These are phyloP conservation scores for Eucalyptus regnans DNA, from an alignment of 345 rosid species.

Conservation along the genomic window DNA sequence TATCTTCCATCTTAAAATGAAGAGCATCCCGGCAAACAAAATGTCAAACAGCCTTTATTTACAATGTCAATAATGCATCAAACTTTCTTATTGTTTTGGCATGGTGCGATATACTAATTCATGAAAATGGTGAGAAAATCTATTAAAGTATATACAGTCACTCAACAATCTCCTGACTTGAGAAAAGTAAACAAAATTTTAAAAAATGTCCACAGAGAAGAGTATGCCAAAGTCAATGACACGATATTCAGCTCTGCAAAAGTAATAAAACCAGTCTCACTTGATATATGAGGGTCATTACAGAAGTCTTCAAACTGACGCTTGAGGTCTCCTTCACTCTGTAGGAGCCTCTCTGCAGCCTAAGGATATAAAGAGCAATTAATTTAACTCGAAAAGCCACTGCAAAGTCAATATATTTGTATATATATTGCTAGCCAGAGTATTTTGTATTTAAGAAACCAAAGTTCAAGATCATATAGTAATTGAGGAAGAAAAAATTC, in stretches of 20 bases:
- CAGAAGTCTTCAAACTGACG: conserved; percentile 48
- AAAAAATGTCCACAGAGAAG: not conserved
- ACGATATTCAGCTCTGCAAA: not conserved
- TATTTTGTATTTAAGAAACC: not conserved
- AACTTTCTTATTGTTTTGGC: not conserved
- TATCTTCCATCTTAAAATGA: not conserved
- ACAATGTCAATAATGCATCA: not conserved
- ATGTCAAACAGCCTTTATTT: not conserved
- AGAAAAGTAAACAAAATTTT: not conserved
- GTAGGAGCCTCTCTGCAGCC: conserved; percentile 89
- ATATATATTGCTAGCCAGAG: not conserved
- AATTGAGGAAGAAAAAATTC: not conserved
- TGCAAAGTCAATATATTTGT: not conserved
- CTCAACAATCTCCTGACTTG: not conserved
- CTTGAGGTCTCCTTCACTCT: conserved; percentile 46
- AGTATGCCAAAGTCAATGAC: not conserved
- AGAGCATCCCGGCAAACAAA: not conserved
- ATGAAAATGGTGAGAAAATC: not conserved
- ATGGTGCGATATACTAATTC: not conserved
- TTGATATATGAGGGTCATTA: conserved; percentile 39
- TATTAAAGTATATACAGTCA: not conserved
- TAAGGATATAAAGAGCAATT: conserved; percentile 10
- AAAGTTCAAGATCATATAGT: not conserved
- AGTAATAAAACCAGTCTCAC: conserved; percentile 26
- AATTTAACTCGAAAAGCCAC: not conserved